Evolutionary conservation across 345 rosid species (phyloP).

Genomic region (Gynandropsis gynandra): DNA sequence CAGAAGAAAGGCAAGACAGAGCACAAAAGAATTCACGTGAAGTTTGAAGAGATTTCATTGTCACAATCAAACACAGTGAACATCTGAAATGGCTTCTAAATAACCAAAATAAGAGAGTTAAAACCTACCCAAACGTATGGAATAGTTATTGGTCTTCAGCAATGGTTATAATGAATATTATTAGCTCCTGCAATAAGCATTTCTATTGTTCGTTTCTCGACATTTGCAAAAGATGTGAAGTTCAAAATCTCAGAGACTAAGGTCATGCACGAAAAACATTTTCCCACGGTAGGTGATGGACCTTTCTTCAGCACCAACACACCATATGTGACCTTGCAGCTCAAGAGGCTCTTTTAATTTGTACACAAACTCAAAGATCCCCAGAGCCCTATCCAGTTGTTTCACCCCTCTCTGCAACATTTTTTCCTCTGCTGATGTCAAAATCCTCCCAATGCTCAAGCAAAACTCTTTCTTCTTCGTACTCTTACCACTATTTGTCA

Average conservation of each 20-base stretch:
- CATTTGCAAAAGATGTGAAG: too few species aligned
- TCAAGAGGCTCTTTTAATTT: slow-evolving; percentile 50
- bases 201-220: too few species aligned
- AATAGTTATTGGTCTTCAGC: too few species aligned
- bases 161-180: too few species aligned
- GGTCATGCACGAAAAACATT: slow-evolving; percentile 49
- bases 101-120: too few species aligned
- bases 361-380: slow-evolving; percentile 61
- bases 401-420: slow-evolving; percentile 54
- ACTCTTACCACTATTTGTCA: slow-evolving; percentile 5
- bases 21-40: too few species aligned
- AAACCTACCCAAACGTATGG: too few species aligned
- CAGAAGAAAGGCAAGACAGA: too few species aligned
- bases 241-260: slow-evolving; percentile 32
- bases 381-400: slow-evolving; percentile 61
- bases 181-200: too few species aligned
- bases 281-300: slow-evolving; percentile 41
- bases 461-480: slow-evolving; percentile 28
- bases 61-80: too few species aligned
- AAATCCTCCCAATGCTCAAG: slow-evolving; percentile 57
- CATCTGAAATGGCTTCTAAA: too few species aligned
- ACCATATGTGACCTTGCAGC: slow-evolving; percentile 66
- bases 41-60: too few species aligned
- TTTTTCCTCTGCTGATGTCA: slow-evolving; percentile 48
- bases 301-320: slow-evolving; percentile 46